phyloP scores from a whole-genome alignment of 2,329 filamentous ascomycete species.

The Ciborinia camelliae region DNA sequence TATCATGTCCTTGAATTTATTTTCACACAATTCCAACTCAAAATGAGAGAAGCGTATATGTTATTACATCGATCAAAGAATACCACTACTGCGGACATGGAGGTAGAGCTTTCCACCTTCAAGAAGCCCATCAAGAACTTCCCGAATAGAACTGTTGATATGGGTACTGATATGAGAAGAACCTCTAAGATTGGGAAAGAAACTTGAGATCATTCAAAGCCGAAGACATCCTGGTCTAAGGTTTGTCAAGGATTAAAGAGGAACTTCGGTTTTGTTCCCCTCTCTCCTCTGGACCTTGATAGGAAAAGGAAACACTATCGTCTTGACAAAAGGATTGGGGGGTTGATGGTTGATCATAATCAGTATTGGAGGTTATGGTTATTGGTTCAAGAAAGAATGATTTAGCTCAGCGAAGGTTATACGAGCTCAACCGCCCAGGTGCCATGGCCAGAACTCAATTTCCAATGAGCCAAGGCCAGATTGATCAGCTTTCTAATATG shows the following conservation, averaged over 20 bases:
- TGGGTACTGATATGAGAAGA: neutral
- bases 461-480: neutral
- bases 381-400: neutral
- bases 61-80: slow-evolving; percentile 1
- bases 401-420: neutral
- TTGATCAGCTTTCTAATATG: neutral
- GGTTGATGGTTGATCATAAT: neutral
- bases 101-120: neutral
- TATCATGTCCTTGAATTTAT: neutral
- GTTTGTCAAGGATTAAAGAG: no score
- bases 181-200: neutral
- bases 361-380: neutral
- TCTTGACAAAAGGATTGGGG: neutral
- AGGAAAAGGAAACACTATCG: neutral
- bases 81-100: neutral
- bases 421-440: neutral
- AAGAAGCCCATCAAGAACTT: neutral
- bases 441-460: neutral
- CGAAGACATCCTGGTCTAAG: no score
- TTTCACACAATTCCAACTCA: neutral
- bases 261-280: no score
- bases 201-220: neutral
- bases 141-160: neutral
- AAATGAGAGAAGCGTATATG: neutral
- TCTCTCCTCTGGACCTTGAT: neutral